A percentile compares a stretch with the other conserved stretches of the same genome.
These are phyloP conservation scores for Backusella psychrophila DNA, from an alignment of 192 early-diverging fungal species.

Conservation along the genomic window DNA sequence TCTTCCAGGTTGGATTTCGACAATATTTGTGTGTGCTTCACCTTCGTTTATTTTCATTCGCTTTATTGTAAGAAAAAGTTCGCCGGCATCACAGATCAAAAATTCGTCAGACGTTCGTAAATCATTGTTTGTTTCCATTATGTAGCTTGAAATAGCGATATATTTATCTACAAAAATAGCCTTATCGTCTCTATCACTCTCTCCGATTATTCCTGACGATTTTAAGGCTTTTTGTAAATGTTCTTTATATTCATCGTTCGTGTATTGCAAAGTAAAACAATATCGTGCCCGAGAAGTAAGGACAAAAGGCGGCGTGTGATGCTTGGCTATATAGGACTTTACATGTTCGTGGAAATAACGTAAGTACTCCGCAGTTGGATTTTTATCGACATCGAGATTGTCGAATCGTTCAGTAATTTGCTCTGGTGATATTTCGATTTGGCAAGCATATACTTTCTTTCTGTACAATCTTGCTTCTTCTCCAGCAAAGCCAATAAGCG, in stretches of 20 bases:
- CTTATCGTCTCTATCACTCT: background rate
- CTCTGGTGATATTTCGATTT: background rate
- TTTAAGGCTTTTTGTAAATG: background rate
- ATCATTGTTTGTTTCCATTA: background rate
- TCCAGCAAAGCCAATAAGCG: background rate
- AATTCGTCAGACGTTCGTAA: constrained; percentile 37
- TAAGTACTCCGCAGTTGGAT: background rate
- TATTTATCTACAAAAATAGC: constrained; percentile 1
- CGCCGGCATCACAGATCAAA: constrained; percentile 53
- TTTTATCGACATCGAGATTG: background rate
- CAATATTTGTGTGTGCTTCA: background rate
- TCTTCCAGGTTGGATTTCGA: background rate
- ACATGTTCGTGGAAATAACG: background rate
- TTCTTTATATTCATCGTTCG: background rate
- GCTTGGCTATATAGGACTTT: background rate
- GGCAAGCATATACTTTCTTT: background rate
- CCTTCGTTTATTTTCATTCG: background rate
- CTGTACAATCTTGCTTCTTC: background rate
- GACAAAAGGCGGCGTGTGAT: background rate
- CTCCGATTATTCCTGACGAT: background rate
- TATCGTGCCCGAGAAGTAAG: background rate
- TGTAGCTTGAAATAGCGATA: background rate
- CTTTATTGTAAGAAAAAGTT: constrained; percentile 11
- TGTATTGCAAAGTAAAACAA: constrained; percentile 3
- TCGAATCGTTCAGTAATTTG: background rate